Evolutionary conservation across 345 rosid species (phyloP).

Genomic region (Rhodomyrtus tomentosa): DNA sequence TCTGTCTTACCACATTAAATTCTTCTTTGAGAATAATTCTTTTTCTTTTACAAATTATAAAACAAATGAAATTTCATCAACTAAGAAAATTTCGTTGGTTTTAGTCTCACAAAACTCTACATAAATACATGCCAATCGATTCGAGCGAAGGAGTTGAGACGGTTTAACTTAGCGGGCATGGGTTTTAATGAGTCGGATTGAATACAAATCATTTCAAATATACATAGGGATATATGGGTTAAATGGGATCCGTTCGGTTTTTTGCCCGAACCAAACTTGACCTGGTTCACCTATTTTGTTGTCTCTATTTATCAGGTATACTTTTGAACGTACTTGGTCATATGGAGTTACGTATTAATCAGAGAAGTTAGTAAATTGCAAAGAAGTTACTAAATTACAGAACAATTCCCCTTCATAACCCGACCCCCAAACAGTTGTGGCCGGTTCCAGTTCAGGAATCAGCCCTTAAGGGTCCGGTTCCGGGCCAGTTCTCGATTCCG

Average conservation of each 20-base stretch:
- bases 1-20: not conserved
- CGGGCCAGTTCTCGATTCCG: too few relatives aligned
- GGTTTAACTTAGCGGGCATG: not conserved
- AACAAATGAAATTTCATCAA: not conserved
- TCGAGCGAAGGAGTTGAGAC: not conserved
- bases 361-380: not conserved
- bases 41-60: not conserved
- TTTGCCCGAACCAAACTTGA: fast-evolving
- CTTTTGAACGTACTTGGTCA: not conserved
- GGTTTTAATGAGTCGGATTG: not conserved
- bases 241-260: not conserved
- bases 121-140: not conserved
- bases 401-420: not conserved
- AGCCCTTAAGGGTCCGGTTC: too few relatives aligned
- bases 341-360: not conserved
- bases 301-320: not conserved
- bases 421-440: not conserved
- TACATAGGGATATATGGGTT: not conserved
- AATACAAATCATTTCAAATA: not conserved
- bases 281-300: fast-evolving
- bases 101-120: not conserved
- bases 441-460: too few relatives aligned
- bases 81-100: not conserved
- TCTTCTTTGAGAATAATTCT: not conserved
- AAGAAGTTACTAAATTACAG: not conserved